These are phyloP conservation scores for Solanum commersonii DNA, from an alignment of 257 asterid genomes.

Conservation along the genomic window DNA sequence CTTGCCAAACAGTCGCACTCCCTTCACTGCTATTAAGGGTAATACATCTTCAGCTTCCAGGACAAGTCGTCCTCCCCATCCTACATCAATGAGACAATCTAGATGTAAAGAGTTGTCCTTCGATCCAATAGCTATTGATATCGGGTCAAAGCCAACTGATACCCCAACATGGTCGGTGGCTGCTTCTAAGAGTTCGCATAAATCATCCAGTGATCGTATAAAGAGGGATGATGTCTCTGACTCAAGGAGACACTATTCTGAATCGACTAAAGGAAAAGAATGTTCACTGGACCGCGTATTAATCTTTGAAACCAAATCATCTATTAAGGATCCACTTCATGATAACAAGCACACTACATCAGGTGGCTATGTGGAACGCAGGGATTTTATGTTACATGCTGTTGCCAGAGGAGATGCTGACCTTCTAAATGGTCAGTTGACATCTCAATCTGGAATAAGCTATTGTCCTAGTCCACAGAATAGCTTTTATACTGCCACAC, in stretches of 20 bases:
- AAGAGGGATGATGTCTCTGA: slow-evolving; percentile 5
- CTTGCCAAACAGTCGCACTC: slow-evolving; percentile 34
- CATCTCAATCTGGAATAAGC: slow-evolving; percentile 18
- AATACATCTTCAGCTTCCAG: slow-evolving; percentile 31
- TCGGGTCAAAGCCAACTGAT: slow-evolving; percentile 18
- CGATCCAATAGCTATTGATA: slow-evolving; percentile 16
- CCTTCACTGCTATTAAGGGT: slow-evolving; percentile 20
- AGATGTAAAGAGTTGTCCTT: slow-evolving; percentile 38
- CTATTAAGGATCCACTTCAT: slow-evolving; percentile 12
- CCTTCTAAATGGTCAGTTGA: slow-evolving; percentile 14
- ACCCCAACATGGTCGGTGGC: slow-evolving; percentile 19
- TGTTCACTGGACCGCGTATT: neutral
- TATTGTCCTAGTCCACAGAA: slow-evolving; percentile 33
- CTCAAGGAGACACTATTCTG: neutral
- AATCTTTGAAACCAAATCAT: slow-evolving; percentile 3
- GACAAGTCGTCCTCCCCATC: slow-evolving; percentile 47
- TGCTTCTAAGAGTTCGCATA: slow-evolving; percentile 29
- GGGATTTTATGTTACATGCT: slow-evolving; percentile 6
- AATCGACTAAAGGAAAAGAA: slow-evolving; percentile 18
- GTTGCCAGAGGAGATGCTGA: slow-evolving; percentile 15
- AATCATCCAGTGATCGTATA: slow-evolving; percentile 17
- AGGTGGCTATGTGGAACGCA: slow-evolving; percentile 21
- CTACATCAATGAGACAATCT: slow-evolving; percentile 29
- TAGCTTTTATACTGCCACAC: slow-evolving; percentile 32
- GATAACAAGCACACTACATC: slow-evolving; percentile 22